phyloP scores from a whole-genome alignment of 2,329 filamentous ascomycete genomes.

The Penicillium sp. region DNA sequence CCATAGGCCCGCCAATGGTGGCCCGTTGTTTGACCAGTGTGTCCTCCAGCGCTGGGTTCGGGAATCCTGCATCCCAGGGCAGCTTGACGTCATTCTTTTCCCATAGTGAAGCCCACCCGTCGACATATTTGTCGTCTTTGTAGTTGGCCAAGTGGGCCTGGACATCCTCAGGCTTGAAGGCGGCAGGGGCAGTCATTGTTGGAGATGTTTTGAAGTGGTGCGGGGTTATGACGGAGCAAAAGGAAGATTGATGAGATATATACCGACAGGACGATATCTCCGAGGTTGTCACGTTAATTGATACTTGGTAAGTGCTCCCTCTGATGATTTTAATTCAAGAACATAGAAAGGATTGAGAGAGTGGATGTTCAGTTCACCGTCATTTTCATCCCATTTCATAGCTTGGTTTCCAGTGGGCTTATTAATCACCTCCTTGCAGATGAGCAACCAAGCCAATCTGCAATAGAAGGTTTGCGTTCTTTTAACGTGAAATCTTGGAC shows the following conservation, averaged over 20 bases:
- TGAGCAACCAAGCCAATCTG: not conserved
- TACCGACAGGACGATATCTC: not conserved
- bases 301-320: not conserved
- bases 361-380: constrained; percentile 10
- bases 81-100: constrained; percentile 48
- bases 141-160: constrained; percentile 46
- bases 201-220: constrained; percentile 2
- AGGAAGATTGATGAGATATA: not conserved
- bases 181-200: constrained; percentile 16
- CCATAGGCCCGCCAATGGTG: constrained; percentile 38
- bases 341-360: not conserved
- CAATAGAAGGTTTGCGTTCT: not conserved
- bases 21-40: constrained; percentile 43
- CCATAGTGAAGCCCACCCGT: constrained; percentile 61
- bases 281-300: not conserved
- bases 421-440: constrained; percentile 26
- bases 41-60: constrained; percentile 62
- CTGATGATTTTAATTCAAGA: not conserved
- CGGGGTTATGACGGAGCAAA: not conserved
- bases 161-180: constrained; percentile 26
- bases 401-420: constrained; percentile 9
- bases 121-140: constrained; percentile 41
- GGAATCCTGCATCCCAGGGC: constrained; percentile 60
- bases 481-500: not conserved
- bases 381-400: constrained; percentile 14